These are phyloP conservation scores for Rhododendron williamsianum DNA, from an alignment of 148 eudicot species.

Conservation along the genomic window DNA sequence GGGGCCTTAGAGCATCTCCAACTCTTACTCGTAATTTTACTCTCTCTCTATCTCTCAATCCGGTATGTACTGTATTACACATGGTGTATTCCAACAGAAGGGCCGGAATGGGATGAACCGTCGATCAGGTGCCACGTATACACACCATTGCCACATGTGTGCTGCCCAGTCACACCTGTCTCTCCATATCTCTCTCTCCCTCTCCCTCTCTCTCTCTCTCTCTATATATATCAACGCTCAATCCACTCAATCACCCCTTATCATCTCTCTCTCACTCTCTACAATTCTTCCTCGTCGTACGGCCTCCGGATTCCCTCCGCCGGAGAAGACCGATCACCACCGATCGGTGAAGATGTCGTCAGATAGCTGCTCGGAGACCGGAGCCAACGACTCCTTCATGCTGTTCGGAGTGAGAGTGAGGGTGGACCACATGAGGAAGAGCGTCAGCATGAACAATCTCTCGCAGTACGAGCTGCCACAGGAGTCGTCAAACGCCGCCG, in stretches of 20 bases:
- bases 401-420: constrained; percentile 64
- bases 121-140: background rate
- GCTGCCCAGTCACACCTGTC: background rate
- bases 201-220: background rate
- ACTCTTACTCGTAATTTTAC: too few relatives aligned
- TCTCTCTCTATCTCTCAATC: too few relatives aligned
- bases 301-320: background rate
- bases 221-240: background rate
- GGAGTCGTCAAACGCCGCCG: constrained; percentile 7
- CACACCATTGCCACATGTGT: background rate
- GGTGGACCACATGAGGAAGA: constrained; percentile 73
- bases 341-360: background rate
- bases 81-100: too few relatives aligned
- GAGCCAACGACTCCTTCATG: constrained; percentile 28
- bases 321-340: background rate
- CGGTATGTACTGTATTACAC: too few relatives aligned
- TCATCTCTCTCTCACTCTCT: background rate
- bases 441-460: constrained; percentile 69
- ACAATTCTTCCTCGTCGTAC: background rate
- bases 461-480: constrained; percentile 50
- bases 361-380: constrained; percentile 9
- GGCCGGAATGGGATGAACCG: background rate
- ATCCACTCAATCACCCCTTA: background rate
- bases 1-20: too few relatives aligned
- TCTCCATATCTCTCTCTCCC: too few relatives aligned